Percentiles rank a stretch among this genome's conserved stretches.
These are phyloP conservation scores for Populus davidiana DNA, from an alignment of 345 rosid genomes.

Conservation along the genomic window DNA sequence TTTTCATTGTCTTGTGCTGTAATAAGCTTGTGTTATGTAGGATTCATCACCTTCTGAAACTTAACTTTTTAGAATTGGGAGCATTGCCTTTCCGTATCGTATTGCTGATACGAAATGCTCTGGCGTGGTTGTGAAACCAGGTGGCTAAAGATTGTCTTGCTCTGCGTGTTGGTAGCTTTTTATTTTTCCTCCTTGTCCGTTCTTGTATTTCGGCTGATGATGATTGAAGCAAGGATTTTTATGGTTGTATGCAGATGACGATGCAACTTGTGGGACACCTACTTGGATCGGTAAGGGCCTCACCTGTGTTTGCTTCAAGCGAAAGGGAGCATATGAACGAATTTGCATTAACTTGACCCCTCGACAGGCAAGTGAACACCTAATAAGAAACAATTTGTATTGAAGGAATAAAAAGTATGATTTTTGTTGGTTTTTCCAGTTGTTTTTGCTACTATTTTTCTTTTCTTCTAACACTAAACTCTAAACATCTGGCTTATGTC, in stretches of 20 bases:
- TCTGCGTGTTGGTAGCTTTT: conserved; percentile 4
- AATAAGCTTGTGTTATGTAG: background rate
- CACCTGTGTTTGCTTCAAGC: conserved; percentile 86
- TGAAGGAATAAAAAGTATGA: too few species aligned
- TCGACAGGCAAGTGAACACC: conserved; percentile 52
- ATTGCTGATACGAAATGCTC: conserved; percentile 24
- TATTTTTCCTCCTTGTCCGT: background rate
- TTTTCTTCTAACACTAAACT: background rate
- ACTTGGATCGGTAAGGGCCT: conserved; percentile 83
- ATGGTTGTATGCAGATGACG: conserved; percentile 51
- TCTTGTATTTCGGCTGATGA: background rate
- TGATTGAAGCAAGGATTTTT: background rate
- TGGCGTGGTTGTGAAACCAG: conserved; percentile 15
- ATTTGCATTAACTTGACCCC: conserved; percentile 77
- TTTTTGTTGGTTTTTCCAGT: background rate
- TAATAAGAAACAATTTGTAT: background rate
- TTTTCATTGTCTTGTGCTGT: background rate
- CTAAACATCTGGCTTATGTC: background rate
- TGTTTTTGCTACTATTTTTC: background rate
- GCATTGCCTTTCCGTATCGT: background rate
- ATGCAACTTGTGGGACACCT: conserved; percentile 55
- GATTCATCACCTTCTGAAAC: background rate
- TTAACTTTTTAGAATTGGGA: background rate
- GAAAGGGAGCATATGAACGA: conserved; percentile 69
- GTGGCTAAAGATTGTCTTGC: conserved; percentile 8